Evolutionary conservation across 495 filamentous ascomycete genomes (phyloP), one percentile per base, ranked within the genome.

Genomic region (Trichoderma gamsii): DNA sequence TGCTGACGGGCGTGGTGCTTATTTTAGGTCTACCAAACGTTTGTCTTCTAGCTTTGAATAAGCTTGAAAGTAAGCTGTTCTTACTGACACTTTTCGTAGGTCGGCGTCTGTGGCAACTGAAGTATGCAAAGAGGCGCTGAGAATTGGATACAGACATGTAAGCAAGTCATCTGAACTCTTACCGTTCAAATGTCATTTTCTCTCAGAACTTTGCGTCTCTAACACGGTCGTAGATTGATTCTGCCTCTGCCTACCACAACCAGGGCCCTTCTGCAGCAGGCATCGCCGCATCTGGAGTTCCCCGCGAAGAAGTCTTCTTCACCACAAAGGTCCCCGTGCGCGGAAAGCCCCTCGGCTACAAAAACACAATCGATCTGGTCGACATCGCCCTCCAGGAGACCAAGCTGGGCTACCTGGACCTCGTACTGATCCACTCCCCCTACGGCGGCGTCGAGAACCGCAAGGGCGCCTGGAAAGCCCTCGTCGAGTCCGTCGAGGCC

Each of bases 11-110:
- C n/a, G 56, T 21, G 64, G 1, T 29, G 8, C 8, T 25, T 18
- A 7, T 29, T 16, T 4, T 41, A 89, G 88, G 86, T 91, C 43
- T 91, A 89, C 73, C 86, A 90, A 80, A 90, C 88, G 86, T 90
- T 77, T 69, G 79, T 44, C 71, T 38, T 44, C 71, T 38, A 38
- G 35, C 35, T 70, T 56, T 63, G 5, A 12, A 61, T n/a, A 27
- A 63, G 15, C 16, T 15, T 63, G 59, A 21, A 35, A 15, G 49
- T 67, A 51, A 12, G 3, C 63, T 4, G 3, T 41, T 46, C 6
- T 44, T 6, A 5, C 7, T 67, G 66, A 59, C 49, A 41, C 13
- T 27, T 43, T 27, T 56, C 29, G 13, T 41, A 77, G 76, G 1
- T 72, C 73, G 2, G 70, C 68, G 27, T 69, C 70, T 7, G 72